Evolutionary conservation across 371 early-diverging fungal species (phyloP).

Genomic region (Mucor ambiguus): DNA sequence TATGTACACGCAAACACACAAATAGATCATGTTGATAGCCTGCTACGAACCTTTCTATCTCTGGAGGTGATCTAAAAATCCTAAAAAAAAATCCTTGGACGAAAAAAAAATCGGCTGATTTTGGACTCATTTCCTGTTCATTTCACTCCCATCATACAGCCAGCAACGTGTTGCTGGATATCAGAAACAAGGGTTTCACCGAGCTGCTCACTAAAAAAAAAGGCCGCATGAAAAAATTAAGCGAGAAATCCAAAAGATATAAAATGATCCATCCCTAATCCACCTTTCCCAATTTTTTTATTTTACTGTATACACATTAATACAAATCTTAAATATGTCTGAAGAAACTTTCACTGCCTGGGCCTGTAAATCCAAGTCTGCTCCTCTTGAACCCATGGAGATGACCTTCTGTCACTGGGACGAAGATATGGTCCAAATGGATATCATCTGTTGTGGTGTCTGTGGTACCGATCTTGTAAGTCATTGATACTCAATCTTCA

Average conservation of each 20-base stretch:
- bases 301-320: constrained; percentile 11
- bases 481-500: background rate
- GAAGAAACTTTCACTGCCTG: constrained; percentile 35
- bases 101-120: constrained; percentile 27
- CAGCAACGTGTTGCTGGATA: background rate
- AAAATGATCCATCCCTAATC: background rate
- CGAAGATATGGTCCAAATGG: constrained; percentile 60
- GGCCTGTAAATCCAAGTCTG: constrained; percentile 30
- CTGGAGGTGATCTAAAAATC: constrained; percentile 1
- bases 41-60: constrained; percentile 4
- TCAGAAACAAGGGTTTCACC: constrained; percentile 22
- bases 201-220: constrained; percentile 4
- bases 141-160: background rate
- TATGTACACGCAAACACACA: background rate
- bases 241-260: constrained; percentile 9
- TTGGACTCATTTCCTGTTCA: background rate
- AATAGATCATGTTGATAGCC: background rate
- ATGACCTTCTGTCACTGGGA: constrained; percentile 46
- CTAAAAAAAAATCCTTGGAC: constrained; percentile 1
- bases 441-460: constrained; percentile 61
- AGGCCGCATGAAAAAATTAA: constrained; percentile 12
- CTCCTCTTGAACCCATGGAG: constrained; percentile 26
- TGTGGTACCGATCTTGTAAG: constrained; percentile 52
- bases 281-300: constrained; percentile 7
- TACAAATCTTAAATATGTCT: constrained; percentile 23